phyloP scores from a whole-genome alignment of 371 early-diverging fungal genomes.

The Mucor saturninus region DNA sequence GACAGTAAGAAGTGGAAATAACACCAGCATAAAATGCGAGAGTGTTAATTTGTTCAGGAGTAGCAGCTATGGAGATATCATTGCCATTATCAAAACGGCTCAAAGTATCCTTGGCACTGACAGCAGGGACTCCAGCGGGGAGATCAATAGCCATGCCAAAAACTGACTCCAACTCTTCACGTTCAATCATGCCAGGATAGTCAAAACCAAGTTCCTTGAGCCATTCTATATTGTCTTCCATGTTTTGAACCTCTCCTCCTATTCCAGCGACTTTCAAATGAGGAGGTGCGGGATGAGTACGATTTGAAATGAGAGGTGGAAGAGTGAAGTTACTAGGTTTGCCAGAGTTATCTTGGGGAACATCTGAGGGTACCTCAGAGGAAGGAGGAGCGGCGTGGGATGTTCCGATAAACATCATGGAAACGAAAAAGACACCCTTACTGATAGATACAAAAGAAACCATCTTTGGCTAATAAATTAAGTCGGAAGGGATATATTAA shows the following conservation, averaged over 20 bases:
- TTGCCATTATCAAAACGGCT: too few species aligned
- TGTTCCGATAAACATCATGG: constrained; percentile 6
- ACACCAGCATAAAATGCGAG: constrained; percentile 23
- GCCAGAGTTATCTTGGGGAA: not conserved
- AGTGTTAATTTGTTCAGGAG: constrained; percentile 13
- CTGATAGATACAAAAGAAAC: constrained; percentile 24
- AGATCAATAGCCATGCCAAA: constrained; percentile 19
- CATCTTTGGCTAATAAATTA: constrained; percentile 4
- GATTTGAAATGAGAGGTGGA: constrained; percentile 16
- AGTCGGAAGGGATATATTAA: not conserved
- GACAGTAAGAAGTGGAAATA: constrained; percentile 32
- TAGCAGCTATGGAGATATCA: constrained; percentile 1
- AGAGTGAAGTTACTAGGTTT: not conserved
- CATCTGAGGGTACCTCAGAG: not conserved
- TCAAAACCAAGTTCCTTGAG: too few species aligned
- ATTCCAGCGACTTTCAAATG: not conserved
- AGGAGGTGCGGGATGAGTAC: not conserved
- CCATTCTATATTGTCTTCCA: not conserved
- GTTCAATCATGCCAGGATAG: too few species aligned
- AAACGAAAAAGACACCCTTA: constrained; percentile 9
- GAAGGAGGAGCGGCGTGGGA: constrained; percentile 15
- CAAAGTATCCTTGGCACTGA: not conserved
- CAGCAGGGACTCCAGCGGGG: constrained; percentile 15
- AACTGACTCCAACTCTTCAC: not conserved
- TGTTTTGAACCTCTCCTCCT: not conserved